phyloP scores from a whole-genome alignment of 2,329 filamentous ascomycete species.

The Drechmeria coniospora region DNA sequence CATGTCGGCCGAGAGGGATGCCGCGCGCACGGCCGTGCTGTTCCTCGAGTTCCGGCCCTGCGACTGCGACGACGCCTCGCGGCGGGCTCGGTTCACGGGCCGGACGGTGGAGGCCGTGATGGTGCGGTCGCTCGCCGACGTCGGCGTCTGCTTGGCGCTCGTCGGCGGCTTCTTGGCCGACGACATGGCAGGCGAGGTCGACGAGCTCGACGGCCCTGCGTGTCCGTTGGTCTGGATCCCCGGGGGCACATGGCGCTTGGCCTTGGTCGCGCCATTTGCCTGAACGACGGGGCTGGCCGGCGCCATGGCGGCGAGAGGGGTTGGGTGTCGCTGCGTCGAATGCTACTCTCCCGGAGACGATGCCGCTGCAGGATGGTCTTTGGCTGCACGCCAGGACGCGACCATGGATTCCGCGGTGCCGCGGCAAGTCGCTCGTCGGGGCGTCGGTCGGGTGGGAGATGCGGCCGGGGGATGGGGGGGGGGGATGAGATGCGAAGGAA shows the following conservation, averaged over 20 bases:
- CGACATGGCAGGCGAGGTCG: conserved; percentile 41
- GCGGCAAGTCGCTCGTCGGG: too few relatives aligned
- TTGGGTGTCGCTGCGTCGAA: conserved; percentile 3
- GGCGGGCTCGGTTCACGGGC: conserved; percentile 40
- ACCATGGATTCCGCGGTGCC: conserved; percentile 8
- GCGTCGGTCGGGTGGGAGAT: conserved; percentile 1
- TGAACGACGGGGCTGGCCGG: conserved; percentile 34
- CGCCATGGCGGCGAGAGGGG: conserved; percentile 30
- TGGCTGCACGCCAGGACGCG: conserved; percentile 2
- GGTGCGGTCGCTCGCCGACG: conserved; percentile 19
- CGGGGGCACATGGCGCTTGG: conserved; percentile 52
- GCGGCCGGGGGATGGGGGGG: not conserved
- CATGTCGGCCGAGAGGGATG: conserved; percentile 29
- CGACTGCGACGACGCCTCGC: conserved; percentile 34
- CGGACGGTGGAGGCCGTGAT: conserved; percentile 28
- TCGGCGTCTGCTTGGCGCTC: conserved; percentile 24
- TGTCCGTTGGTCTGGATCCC: conserved; percentile 52
- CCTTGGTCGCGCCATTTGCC: conserved; percentile 36
- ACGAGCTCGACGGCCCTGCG: conserved; percentile 36
- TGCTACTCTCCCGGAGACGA: conserved; percentile 4
- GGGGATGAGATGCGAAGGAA: conserved; percentile 6
- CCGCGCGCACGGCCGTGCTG: conserved; percentile 33
- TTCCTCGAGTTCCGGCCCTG: conserved; percentile 33
- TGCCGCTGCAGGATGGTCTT: conserved; percentile 3
- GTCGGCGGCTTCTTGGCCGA: conserved; percentile 37